These are phyloP conservation scores for Nicotiana undulata DNA, from an alignment of 257 asterid genomes.

Conservation along the genomic window DNA sequence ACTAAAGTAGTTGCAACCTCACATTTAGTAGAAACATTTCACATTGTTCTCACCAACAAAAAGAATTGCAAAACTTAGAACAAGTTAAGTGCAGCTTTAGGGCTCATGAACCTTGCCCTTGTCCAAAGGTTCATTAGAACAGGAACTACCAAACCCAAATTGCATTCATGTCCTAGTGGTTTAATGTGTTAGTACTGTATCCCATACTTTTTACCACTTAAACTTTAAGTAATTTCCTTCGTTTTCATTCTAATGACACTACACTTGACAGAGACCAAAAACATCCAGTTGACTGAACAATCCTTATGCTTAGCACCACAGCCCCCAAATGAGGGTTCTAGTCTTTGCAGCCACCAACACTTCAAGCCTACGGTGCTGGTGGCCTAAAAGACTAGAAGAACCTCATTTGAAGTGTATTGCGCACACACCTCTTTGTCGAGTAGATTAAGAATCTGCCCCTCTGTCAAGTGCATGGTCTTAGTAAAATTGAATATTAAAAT, in stretches of 20 bases:
- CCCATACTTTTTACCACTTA: slow-evolving; percentile 4
- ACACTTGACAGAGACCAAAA: background rate
- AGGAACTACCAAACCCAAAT: background rate
- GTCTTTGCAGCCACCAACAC: background rate
- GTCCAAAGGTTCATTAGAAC: too few relatives aligned
- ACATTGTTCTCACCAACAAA: background rate
- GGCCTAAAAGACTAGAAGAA: background rate
- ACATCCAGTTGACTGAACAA: background rate
- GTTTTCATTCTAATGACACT: background rate
- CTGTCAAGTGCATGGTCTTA: background rate
- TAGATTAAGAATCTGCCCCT: background rate
- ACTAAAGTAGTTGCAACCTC: background rate
- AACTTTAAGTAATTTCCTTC: background rate
- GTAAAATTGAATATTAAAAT: background rate
- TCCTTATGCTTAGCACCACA: background rate
- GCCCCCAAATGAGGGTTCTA: background rate
- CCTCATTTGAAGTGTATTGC: background rate
- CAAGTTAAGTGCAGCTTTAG: background rate
- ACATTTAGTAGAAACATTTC: background rate
- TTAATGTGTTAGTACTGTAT: background rate
- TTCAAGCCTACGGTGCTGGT: background rate
- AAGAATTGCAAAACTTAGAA: background rate
- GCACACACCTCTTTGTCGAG: background rate
- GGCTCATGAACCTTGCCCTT: background rate
- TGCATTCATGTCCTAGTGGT: background rate